Conservation (phyloP, 495 filamentous ascomycete genomes). For the Hypoxylon lienhwacheense region DNA sequence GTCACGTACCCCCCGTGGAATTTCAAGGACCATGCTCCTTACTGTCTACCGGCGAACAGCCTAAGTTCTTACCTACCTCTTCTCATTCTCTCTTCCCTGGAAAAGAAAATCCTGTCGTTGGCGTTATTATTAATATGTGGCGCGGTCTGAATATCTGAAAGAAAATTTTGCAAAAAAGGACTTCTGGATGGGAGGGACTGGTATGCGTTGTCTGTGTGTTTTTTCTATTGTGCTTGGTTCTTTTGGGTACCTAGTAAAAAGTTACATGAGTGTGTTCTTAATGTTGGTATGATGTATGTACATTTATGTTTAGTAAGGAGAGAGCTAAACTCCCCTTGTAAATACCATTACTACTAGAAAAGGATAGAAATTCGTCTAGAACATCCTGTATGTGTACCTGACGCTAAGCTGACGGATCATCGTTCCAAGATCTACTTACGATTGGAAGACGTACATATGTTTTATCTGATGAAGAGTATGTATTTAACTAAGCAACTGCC, state of each 20-base stretch:
- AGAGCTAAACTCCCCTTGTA: background rate
- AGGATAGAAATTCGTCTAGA: background rate
- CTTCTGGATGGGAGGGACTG: background rate
- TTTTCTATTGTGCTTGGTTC: no score
- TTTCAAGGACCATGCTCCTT: background rate
- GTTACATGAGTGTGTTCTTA: constrained; percentile 10
- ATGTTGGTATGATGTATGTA: constrained; percentile 1
- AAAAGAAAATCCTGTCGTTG: no score
- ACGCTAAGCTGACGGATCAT: constrained; percentile 2
- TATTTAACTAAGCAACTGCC: no score
- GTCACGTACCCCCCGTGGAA: background rate
- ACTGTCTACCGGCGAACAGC: no score
- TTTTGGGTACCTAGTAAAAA: background rate
- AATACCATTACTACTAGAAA: constrained; percentile 1
- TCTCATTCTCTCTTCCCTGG: constrained; percentile 1
- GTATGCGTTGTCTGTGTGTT: no score
- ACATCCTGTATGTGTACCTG: constrained; percentile 1
- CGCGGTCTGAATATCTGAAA: constrained; percentile 2
- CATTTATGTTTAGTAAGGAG: constrained; percentile 4
- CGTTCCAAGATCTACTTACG: background rate
- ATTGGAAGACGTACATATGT: no score
- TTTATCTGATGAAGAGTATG: no score
- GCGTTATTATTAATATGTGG: constrained; percentile 2
- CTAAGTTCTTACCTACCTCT: background rate
- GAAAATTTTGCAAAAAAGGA: background rate